Percentiles rank a stretch among this genome's conserved stretches.
phyloP scores from a whole-genome alignment of 2,329 filamentous ascomycete species.

The Alternaria triticimaculans region DNA sequence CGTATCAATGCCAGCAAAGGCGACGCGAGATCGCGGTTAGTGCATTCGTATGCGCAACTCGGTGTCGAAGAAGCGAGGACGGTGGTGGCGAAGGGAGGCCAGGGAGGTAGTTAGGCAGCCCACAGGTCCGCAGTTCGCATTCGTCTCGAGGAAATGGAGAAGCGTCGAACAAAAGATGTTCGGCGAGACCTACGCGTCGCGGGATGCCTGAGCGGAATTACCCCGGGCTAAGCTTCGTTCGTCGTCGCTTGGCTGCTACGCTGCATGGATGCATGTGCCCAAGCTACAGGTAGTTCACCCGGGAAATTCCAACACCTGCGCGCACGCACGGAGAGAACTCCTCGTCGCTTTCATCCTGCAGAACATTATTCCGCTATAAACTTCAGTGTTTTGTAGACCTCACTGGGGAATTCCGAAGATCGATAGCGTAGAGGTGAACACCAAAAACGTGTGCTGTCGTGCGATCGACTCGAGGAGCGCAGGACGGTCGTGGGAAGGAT shows the following conservation, averaged over 20 bases:
- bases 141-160: not conserved
- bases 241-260: not conserved
- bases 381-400: rapidly evolving
- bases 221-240: not conserved
- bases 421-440: rapidly evolving
- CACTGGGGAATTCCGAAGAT: rapidly evolving
- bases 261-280: not conserved
- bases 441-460: not conserved
- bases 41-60: not conserved
- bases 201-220: constrained; percentile 7
- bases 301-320: not conserved
- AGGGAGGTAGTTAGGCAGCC: not conserved
- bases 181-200: not conserved
- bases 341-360: not conserved
- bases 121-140: not conserved
- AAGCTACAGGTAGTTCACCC: not conserved
- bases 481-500: not conserved
- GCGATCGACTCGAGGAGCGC: rapidly evolving
- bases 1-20: not conserved
- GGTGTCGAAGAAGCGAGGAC: not conserved
- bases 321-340: not conserved
- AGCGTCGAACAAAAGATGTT: not conserved
- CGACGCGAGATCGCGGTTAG: not conserved
- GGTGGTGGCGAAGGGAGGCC: not conserved
- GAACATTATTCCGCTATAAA: not conserved